Conservation (phyloP, 352 stramenopile genomes). For the Thalassiosira livingstoniorum region DNA sequence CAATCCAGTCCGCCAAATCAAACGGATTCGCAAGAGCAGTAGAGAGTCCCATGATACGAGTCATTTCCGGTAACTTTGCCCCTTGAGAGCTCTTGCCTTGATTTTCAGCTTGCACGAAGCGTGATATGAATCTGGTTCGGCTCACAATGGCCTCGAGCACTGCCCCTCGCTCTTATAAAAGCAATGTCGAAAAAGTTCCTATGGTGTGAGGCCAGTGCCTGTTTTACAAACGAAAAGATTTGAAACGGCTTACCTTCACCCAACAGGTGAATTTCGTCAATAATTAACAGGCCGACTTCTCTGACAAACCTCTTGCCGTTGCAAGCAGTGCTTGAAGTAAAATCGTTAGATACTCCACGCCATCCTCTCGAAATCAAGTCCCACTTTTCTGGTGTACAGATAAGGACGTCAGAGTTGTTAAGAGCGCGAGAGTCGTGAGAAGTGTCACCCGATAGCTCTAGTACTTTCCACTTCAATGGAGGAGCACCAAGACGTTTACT, state of each 20-base stretch:
- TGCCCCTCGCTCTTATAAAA: slow-evolving; percentile 93
- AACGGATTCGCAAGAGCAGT: slow-evolving; percentile 96
- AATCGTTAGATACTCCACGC: slow-evolving; percentile 77
- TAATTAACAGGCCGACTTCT: slow-evolving; percentile 90
- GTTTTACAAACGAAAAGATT: too few relatives aligned
- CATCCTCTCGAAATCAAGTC: slow-evolving; percentile 95
- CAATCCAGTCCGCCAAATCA: slow-evolving; percentile 97
- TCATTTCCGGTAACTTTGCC: slow-evolving; percentile 55
- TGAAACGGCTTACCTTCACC: too few relatives aligned
- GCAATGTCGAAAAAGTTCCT: too few relatives aligned
- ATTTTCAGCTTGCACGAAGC: slow-evolving; percentile 63
- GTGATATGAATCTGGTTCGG: slow-evolving; percentile 89
- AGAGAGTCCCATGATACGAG: slow-evolving; percentile 95
- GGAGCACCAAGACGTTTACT: slow-evolving; percentile 90
- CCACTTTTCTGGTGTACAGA: slow-evolving; percentile 89
- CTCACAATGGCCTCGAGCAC: slow-evolving; percentile 95
- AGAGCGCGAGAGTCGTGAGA: slow-evolving; percentile 93
- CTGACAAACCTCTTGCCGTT: slow-evolving; percentile 80
- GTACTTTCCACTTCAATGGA: slow-evolving; percentile 87
- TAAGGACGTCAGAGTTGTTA: slow-evolving; percentile 93
- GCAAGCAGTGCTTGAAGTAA: slow-evolving; percentile 82
- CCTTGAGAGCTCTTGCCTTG: slow-evolving; percentile 22
- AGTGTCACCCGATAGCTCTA: slow-evolving; percentile 97
- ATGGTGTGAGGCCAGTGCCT: too few relatives aligned
- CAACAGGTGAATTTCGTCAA: slow-evolving; percentile 98